These are phyloP conservation scores for Sporothrix pallida DNA, from an alignment of 2,329 filamentous ascomycete genomes.

Conservation along the genomic window DNA sequence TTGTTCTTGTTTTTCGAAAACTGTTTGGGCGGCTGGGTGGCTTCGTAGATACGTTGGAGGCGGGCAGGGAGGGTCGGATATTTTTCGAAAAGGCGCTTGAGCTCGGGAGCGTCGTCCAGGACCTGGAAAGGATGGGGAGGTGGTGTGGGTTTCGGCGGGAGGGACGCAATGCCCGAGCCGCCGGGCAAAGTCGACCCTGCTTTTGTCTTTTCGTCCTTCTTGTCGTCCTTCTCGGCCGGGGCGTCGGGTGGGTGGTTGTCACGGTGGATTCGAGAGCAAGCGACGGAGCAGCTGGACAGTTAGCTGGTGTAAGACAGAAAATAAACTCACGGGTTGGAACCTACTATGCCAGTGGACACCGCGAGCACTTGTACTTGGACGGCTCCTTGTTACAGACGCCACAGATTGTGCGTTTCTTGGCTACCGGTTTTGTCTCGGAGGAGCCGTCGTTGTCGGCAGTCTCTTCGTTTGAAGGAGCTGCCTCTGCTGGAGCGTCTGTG, in stretches of 20 bases:
- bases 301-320: not conserved
- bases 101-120: slow-evolving; percentile 57
- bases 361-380: slow-evolving; percentile 68
- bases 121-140: slow-evolving; percentile 55
- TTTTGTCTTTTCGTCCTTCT: slow-evolving; percentile 3
- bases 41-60: slow-evolving; percentile 56
- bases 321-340: slow-evolving; percentile 38
- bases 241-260: slow-evolving; percentile 43
- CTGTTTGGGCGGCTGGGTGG: slow-evolving; percentile 53
- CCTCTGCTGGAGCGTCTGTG: not conserved
- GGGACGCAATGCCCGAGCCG: slow-evolving; percentile 28
- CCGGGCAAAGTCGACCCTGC: not conserved
- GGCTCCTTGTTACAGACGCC: slow-evolving; percentile 58
- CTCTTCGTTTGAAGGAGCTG: not conserved
- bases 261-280: slow-evolving; percentile 52
- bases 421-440: slow-evolving; percentile 14
- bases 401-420: slow-evolving; percentile 50
- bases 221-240: slow-evolving; percentile 20
- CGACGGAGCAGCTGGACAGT: slow-evolving; percentile 60
- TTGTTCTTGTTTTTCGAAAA: too few relatives aligned
- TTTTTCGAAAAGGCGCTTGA: slow-evolving; percentile 57
- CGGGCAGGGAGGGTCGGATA: slow-evolving; percentile 58
- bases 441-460: too few relatives aligned
- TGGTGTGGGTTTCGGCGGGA: slow-evolving; percentile 27
- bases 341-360: slow-evolving; percentile 64